A percentile compares a stretch with the other conserved stretches of the same genome.
phyloP scores from a whole-genome alignment of 2,329 filamentous ascomycete species.

The Calonectria pseudoturangicola region DNA sequence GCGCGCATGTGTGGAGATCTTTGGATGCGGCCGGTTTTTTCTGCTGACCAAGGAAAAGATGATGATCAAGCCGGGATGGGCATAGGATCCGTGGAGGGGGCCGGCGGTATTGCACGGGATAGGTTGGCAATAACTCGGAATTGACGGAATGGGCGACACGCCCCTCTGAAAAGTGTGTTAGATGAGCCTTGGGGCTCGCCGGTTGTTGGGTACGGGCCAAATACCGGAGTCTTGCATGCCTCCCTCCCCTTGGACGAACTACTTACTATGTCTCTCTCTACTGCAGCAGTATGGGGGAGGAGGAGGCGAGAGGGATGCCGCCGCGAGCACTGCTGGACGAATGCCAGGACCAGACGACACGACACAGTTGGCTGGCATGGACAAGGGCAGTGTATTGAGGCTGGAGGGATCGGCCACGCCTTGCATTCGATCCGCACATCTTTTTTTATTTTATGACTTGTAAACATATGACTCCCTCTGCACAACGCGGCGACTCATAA shows the following conservation, averaged over 20 bases:
- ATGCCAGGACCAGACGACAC: not conserved
- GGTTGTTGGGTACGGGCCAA: not conserved
- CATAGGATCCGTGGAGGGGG: conserved; percentile 38
- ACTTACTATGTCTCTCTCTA: not conserved
- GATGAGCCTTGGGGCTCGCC: conserved; percentile 21
- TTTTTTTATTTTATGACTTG: conserved; percentile 1
- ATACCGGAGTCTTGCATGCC: conserved; percentile 2
- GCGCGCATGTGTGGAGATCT: conserved; percentile 20
- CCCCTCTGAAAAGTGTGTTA: conserved; percentile 21
- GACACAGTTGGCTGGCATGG: conserved; percentile 38
- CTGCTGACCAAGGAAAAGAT: conserved; percentile 43
- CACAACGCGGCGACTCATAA: not conserved
- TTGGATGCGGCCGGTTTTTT: conserved; percentile 24
- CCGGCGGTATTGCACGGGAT: conserved; percentile 27
- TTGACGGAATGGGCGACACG: conserved; percentile 38
- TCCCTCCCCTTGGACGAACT: conserved; percentile 4
- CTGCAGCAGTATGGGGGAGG: not conserved
- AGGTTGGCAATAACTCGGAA: conserved; percentile 37
- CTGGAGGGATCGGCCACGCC: not conserved
- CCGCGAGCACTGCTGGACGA: not conserved
- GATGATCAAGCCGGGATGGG: conserved; percentile 49
- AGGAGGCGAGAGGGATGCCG: conserved; percentile 13
- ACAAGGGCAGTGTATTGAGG: conserved; percentile 40
- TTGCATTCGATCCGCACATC: not conserved
- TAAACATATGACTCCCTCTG: not conserved